Percentiles rank a stretch among this genome's conserved stretches.
phyloP scores from a whole-genome alignment of 2,329 filamentous ascomycete species.

The Mycocentrospora acerina region DNA sequence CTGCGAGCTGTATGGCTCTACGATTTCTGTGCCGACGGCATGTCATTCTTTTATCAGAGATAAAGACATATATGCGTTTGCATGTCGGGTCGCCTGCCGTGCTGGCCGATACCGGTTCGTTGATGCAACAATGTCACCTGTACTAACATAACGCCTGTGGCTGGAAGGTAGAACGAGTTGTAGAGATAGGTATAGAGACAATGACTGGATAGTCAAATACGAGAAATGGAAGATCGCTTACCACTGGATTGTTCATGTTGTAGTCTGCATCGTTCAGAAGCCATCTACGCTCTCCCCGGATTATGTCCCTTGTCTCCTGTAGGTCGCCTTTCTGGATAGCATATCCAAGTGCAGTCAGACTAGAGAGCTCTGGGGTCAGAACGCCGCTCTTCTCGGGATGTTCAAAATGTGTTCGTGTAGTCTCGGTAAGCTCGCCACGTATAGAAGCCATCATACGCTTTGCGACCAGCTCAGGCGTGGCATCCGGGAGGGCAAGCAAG shows the following conservation, averaged over 20 bases:
- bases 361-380: constrained; percentile 60
- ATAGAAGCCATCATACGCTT: constrained; percentile 72
- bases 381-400: constrained; percentile 64
- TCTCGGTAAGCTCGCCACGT: constrained; percentile 82
- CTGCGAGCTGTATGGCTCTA: constrained; percentile 26
- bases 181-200: constrained; percentile 23
- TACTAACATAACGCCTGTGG: constrained; percentile 6
- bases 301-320: constrained; percentile 64
- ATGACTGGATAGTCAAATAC: constrained; percentile 20
- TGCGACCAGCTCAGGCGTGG: constrained; percentile 67
- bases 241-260: constrained; percentile 70
- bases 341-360: constrained; percentile 76
- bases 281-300: constrained; percentile 65
- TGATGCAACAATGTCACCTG: constrained; percentile 2
- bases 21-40: constrained; percentile 27
- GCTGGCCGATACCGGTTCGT: constrained; percentile 31
- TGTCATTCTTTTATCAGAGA: constrained; percentile 28
- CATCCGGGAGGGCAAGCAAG: constrained; percentile 68
- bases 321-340: constrained; percentile 74
- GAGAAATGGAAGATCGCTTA: constrained; percentile 36
- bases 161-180: constrained; percentile 16
- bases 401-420: constrained; percentile 70
- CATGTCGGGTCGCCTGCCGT: constrained; percentile 18
- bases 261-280: constrained; percentile 77
- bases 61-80: constrained; percentile 24